Base-by-base conservation (phyloP, 192 early-diverging fungal genomes). In the Dispira simplex region DNA sequence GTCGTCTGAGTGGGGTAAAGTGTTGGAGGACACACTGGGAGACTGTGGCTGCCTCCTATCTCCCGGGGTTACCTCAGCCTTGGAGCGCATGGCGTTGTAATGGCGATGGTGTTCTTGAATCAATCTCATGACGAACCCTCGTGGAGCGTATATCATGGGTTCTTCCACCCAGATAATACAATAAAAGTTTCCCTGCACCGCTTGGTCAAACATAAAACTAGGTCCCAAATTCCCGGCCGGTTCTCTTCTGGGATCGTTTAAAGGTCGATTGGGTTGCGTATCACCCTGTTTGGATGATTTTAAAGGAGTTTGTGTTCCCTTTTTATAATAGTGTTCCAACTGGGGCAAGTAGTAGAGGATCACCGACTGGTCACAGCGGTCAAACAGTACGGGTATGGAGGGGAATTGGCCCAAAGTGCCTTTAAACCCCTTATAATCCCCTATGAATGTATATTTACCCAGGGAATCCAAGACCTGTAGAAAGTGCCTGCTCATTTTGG, bases 281-380 rank as follows among this genome's bases (percentile, higher is more conserved):
- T 6, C 32, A 39, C 32, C 32, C 32, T 6, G 32, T 39, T 39
- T 1, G 6, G 32, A 39, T 39, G 32, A 1, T 6, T 39, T 1
- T 6, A 6, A 39, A 6, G 32, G 32, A 39, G 32, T 39, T 39
- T 39, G 32, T 1, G 32, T 39, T 39, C 6, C 3, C 56, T 16
- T 8, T 58, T 58, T 26, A n/a, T 45, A 62, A 16, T 16, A 62
- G 3, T n/a, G 11, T 16, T 39, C 28, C 26, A 62, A 43, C 25
- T 62, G 59, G 43, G 59, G 59, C 4, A 62, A 21, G n/a, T 45
- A 62, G n/a, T 62, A 62, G 14, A 45, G 14, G 23, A 44, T 32
- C 44, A 45, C 59, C 11, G 14, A 12, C 18, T 62, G 59, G 16
- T 4, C 10, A 45, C 46, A 43, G 12, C 43, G 39, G 25, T 44